Evolutionary conservation across 2,329 filamentous ascomycete species (phyloP).

Genomic region (Rhexocercosporidium sp.): DNA sequence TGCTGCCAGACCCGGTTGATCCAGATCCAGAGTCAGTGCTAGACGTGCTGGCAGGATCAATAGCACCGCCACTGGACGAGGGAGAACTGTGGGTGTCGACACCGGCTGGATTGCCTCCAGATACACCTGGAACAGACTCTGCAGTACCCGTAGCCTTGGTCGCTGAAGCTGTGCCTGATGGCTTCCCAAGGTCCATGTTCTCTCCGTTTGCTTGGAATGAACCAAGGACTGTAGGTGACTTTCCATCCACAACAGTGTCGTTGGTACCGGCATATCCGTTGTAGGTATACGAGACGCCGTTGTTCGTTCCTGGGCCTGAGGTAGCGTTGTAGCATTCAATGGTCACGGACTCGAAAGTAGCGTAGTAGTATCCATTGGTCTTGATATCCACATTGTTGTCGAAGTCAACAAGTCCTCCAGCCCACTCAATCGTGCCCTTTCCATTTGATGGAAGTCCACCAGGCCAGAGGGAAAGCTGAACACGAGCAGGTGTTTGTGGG

Average conservation of each 20-base stretch:
- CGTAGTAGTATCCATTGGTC: constrained; percentile 86
- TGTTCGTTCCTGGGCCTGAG: constrained; percentile 68
- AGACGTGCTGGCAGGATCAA: constrained; percentile 28
- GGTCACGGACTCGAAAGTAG: constrained; percentile 75
- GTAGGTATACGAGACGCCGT: constrained; percentile 77
- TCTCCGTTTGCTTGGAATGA: constrained; percentile 83
- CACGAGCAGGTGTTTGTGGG: constrained; percentile 88
- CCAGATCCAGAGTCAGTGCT: constrained; percentile 38
- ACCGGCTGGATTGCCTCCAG: constrained; percentile 54
- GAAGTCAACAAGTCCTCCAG: constrained; percentile 91
- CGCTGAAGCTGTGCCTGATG: constrained; percentile 40
- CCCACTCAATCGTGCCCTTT: constrained; percentile 87
- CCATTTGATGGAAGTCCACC: constrained; percentile 81
- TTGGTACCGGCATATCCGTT: constrained; percentile 70
- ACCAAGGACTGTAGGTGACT: constrained; percentile 76
- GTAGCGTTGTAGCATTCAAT: constrained; percentile 81
- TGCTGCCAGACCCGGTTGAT: constrained; percentile 28
- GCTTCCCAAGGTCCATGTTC: constrained; percentile 63
- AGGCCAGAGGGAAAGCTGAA: constrained; percentile 96
- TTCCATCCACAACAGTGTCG: constrained; percentile 75
- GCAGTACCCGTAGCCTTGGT: constrained; percentile 39
- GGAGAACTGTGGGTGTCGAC: constrained; percentile 19
- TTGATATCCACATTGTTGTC: constrained; percentile 74
- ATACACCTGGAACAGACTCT: constrained; percentile 60
- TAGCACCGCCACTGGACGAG: constrained; percentile 13